Conservation (phyloP, 2,329 filamentous ascomycete species). For the Hypoxylon sp. region DNA sequence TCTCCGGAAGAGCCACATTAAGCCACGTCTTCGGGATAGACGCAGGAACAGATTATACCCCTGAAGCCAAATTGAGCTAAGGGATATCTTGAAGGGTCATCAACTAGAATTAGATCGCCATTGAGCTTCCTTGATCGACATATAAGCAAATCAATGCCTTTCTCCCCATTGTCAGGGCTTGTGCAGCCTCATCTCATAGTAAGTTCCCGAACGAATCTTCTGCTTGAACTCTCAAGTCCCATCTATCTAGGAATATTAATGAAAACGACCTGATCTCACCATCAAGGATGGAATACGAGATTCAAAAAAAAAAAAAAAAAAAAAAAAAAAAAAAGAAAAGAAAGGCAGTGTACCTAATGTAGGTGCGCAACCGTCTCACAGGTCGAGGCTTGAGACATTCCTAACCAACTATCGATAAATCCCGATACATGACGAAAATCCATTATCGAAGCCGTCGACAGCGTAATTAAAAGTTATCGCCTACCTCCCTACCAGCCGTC, state of each 20-base stretch:
- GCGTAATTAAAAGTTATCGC: constrained; percentile 1
- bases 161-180: neutral
- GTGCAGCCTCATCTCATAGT: constrained; percentile 1
- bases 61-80: constrained; percentile 20
- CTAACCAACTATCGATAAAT: constrained; percentile 25
- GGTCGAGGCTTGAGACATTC: constrained; percentile 34
- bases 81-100: constrained; percentile 14
- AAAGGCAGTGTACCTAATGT: constrained; percentile 3
- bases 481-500: constrained; percentile 3
- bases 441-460: constrained; percentile 10
- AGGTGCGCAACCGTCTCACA: constrained; percentile 24
- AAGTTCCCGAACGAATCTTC: neutral
- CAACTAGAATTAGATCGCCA: constrained; percentile 4
- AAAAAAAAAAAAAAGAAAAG: no score
- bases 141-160: constrained; percentile 12
- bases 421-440: constrained; percentile 22
- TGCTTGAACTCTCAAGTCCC: neutral
- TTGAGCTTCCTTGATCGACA: constrained; percentile 4
- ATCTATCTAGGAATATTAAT: neutral
- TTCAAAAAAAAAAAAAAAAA: constrained; percentile 9
- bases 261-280: neutral
- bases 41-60: constrained; percentile 1
- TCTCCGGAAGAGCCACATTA: constrained; percentile 37
- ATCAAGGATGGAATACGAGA: constrained; percentile 20
- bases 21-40: constrained; percentile 13